phyloP scores from a whole-genome alignment of 2,329 filamentous ascomycete genomes.

The Microdochium trichocladiopsis region DNA sequence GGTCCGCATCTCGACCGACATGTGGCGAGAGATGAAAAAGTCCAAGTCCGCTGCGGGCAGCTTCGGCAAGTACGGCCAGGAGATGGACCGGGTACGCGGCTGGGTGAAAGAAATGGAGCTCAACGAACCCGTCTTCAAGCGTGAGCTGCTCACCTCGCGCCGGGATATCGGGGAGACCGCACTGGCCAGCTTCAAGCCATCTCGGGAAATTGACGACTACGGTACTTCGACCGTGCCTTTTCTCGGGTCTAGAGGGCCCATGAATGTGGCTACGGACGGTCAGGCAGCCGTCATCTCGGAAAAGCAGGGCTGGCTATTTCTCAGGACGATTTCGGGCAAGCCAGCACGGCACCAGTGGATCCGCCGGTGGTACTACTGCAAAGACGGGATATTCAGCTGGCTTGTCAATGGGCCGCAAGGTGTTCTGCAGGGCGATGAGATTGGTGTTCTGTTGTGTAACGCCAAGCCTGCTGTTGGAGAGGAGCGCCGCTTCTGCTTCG shows the following conservation, averaged over 20 bases:
- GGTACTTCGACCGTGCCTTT: constrained; percentile 84
- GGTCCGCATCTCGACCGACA: constrained; percentile 75
- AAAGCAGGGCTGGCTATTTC: constrained; percentile 92
- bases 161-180: constrained; percentile 77
- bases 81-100: constrained; percentile 86
- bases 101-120: constrained; percentile 95
- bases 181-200: constrained; percentile 66
- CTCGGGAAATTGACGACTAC: constrained; percentile 89
- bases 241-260: constrained; percentile 63
- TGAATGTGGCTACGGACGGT: constrained; percentile 51
- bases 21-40: constrained; percentile 79
- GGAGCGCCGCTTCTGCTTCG: constrained; percentile 93
- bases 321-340: constrained; percentile 77
- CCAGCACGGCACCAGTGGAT: constrained; percentile 87
- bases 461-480: constrained; percentile 86
- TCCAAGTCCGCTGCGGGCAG: constrained; percentile 58
- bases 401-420: constrained; percentile 77
- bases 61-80: constrained; percentile 62
- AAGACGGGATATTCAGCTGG: constrained; percentile 94
- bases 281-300: constrained; percentile 51
- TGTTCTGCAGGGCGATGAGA: constrained; percentile 93
- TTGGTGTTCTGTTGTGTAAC: constrained; percentile 89
- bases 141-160: constrained; percentile 72
- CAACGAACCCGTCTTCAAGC: constrained; percentile 74
- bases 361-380: constrained; percentile 90